Evolutionary conservation across 2,329 filamentous ascomycete species (phyloP).

Genomic region (Beauveria bassiana): DNA sequence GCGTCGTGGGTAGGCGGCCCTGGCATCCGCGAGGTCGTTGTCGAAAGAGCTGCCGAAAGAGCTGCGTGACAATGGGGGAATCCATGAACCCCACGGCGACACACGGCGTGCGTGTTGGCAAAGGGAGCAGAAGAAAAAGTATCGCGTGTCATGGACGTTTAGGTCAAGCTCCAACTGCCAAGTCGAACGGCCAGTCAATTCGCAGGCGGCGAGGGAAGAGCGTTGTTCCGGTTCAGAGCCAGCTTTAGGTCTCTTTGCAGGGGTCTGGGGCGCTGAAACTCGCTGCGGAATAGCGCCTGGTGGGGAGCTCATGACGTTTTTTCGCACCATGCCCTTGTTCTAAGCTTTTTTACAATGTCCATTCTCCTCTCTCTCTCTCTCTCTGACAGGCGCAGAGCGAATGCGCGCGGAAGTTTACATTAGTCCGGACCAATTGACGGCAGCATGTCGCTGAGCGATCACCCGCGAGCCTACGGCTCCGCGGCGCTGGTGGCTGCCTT

Average conservation of each 20-base stretch:
- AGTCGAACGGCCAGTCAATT: not conserved
- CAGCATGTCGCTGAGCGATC: conserved; percentile 52
- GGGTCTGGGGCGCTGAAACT: not conserved
- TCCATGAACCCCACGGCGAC: conserved; percentile 54
- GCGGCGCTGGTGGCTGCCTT: conserved; percentile 67
- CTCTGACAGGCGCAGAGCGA: not conserved
- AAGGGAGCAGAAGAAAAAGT: not conserved
- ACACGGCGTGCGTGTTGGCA: not conserved
- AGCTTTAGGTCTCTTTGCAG: not conserved
- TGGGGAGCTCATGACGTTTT: not conserved
- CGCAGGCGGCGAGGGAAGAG: conserved; percentile 6
- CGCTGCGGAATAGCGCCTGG: not conserved
- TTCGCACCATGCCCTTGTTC: not conserved
- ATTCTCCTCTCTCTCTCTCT: not conserved
- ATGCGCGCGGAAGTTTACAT: not conserved
- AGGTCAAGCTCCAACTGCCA: no score
- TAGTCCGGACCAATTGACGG: conserved; percentile 4
- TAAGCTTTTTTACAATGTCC: not conserved
- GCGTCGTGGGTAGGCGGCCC: conserved; percentile 14
- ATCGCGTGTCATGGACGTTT: not conserved
- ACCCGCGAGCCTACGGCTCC: conserved; percentile 54
- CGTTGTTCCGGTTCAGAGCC: not conserved
- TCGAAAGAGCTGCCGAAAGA: conserved; percentile 80
- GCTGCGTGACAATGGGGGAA: conserved; percentile 65
- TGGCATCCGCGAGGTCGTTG: conserved; percentile 40